Conservation (phyloP, 176 grass and related monocot genomes). For the Saccharum officinarum region DNA sequence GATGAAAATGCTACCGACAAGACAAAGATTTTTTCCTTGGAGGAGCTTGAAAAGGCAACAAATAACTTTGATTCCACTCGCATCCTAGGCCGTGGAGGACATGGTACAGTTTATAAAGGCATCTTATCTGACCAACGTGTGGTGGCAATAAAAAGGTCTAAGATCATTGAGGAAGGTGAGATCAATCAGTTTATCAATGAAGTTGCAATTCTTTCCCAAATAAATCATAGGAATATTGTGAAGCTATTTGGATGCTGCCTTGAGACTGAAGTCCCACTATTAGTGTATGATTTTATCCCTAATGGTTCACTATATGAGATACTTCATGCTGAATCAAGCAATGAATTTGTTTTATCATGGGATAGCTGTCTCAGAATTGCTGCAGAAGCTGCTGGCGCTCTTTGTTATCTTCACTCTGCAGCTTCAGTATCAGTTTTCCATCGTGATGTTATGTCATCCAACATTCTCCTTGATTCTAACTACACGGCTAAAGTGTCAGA, state of each 20-base stretch:
- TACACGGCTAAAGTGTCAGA: too few relatives aligned
- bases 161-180: neutral
- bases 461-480: too few relatives aligned
- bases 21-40: neutral
- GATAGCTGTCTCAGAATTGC: neutral
- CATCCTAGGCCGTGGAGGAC: neutral
- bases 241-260: conserved; percentile 4
- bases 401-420: too few relatives aligned
- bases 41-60: conserved; percentile 8
- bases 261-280: conserved; percentile 4
- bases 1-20: neutral
- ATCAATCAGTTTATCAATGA: conserved; percentile 13
- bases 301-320: neutral
- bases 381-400: neutral
- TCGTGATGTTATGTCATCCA: too few relatives aligned
- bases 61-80: neutral
- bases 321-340: neutral
- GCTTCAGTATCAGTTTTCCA: too few relatives aligned
- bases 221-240: conserved; percentile 6
- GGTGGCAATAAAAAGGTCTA: neutral
- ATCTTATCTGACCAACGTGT: conserved; percentile 7
- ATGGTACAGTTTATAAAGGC: neutral
- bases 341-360: neutral
- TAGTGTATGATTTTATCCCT: neutral
- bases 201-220: conserved; percentile 9